These are phyloP conservation scores for Nicotiana otophora DNA, from an alignment of 257 asterid species.

Conservation along the genomic window DNA sequence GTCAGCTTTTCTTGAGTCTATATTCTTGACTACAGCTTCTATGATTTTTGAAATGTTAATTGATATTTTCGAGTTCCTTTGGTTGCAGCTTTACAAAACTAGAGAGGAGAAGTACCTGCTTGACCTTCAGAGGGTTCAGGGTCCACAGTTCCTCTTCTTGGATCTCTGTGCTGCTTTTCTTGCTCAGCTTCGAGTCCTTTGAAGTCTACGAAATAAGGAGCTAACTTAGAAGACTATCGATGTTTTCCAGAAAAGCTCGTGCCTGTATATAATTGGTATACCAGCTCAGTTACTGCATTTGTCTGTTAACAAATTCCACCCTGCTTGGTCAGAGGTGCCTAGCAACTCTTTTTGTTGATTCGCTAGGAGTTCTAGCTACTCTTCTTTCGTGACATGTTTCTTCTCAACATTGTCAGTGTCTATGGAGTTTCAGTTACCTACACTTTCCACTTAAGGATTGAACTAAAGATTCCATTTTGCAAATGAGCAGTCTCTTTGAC, in stretches of 20 bases:
- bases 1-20: neutral
- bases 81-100: slow-evolving; percentile 77
- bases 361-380: slow-evolving; percentile 27
- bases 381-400: neutral
- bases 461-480: neutral
- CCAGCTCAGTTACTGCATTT: slow-evolving; percentile 18
- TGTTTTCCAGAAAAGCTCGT: slow-evolving; percentile 20
- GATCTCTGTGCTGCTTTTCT: slow-evolving; percentile 90
- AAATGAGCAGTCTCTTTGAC: neutral
- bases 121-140: slow-evolving; percentile 84
- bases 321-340: slow-evolving; percentile 23
- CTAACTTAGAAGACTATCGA: slow-evolving; percentile 8
- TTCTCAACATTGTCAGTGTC: neutral
- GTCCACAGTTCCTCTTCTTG: slow-evolving; percentile 78
- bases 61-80: slow-evolving; percentile 14
- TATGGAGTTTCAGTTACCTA: neutral
- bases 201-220: slow-evolving; percentile 8
- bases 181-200: slow-evolving; percentile 80
- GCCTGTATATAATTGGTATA: slow-evolving; percentile 39
- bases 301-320: slow-evolving; percentile 9
- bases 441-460: neutral
- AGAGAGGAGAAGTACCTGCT: slow-evolving; percentile 82
- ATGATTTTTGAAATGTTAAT: neutral
- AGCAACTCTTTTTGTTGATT: slow-evolving; percentile 24
- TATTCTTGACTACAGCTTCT: neutral